Evolutionary conservation across 1,284 basidiomycete genomes (phyloP).

Genomic region (Fistulina hepatica): DNA sequence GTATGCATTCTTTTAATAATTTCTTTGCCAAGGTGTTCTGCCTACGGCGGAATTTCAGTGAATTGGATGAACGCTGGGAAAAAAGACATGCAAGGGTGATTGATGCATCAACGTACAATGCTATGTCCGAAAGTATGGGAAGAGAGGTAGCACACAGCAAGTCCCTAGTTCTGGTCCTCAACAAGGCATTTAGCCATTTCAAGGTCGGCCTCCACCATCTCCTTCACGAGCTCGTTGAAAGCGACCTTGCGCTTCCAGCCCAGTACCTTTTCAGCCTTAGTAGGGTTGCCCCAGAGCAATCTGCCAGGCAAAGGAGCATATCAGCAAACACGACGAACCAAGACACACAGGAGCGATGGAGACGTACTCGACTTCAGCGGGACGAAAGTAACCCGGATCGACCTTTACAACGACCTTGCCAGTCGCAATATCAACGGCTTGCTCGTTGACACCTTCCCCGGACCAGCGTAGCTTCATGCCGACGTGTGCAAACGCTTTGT

Average conservation of each 20-base stretch:
- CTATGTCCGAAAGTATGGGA: no score
- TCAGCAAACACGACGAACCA: constrained; percentile 2
- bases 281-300: constrained; percentile 69
- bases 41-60: no score
- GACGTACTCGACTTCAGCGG: constrained; percentile 85
- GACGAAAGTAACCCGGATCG: constrained; percentile 75
- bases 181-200: constrained; percentile 57
- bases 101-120: no score
- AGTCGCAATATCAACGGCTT: constrained; percentile 58
- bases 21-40: no score
- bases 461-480: constrained; percentile 68
- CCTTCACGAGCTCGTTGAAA: constrained; percentile 73
- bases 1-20: no score
- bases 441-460: constrained; percentile 61
- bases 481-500: constrained; percentile 67
- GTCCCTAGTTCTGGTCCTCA: constrained; percentile 71
- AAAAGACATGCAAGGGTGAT: no score
- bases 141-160: no score
- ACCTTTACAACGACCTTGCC: constrained; percentile 68
- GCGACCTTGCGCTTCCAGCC: constrained; percentile 79
- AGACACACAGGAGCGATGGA: constrained; percentile 7
- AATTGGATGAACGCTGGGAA: no score
- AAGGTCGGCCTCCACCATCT: constrained; percentile 82
- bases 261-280: constrained; percentile 74
- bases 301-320: constrained; percentile 36